phyloP scores from a whole-genome alignment of 768 basidiomycete genomes.

The Boletus bicolor region DNA sequence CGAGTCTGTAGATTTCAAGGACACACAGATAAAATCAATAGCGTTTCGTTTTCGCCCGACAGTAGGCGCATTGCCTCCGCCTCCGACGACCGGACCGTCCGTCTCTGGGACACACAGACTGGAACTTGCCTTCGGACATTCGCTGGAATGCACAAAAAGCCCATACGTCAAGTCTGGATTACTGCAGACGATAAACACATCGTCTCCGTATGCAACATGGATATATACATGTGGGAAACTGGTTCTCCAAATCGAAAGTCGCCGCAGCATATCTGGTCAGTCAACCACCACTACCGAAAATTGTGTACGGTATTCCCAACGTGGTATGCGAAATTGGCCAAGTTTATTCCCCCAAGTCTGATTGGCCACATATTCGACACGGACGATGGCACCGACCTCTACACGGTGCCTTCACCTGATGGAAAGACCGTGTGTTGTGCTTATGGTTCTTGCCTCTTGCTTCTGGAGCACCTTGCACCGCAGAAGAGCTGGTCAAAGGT shows the following conservation, averaged over 20 bases:
- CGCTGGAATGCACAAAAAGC: slow-evolving; percentile 13
- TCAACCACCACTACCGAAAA: slow-evolving; percentile 8
- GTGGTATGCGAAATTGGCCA: slow-evolving; percentile 15
- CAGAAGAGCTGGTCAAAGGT: slow-evolving; percentile 4
- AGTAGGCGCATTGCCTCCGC: slow-evolving; percentile 17
- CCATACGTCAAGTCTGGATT: slow-evolving; percentile 17
- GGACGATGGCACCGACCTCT: slow-evolving; percentile 9
- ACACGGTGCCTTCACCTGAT: slow-evolving; percentile 6
- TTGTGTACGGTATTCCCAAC: slow-evolving; percentile 5
- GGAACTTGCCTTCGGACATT: slow-evolving; percentile 17
- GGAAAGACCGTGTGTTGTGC: slow-evolving; percentile 5
- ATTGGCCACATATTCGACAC: slow-evolving; percentile 4
- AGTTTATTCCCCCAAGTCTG: slow-evolving; percentile 1
- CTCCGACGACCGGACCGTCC: slow-evolving; percentile 21
- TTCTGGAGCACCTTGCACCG: background rate
- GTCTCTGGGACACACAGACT: slow-evolving; percentile 24
- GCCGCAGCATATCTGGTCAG: slow-evolving; percentile 13
- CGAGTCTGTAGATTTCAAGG: slow-evolving; percentile 13
- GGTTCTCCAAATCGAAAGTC: slow-evolving; percentile 5
- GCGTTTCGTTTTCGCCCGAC: slow-evolving; percentile 23
- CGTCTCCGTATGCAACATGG: slow-evolving; percentile 13
- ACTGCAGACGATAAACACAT: slow-evolving; percentile 14
- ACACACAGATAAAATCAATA: slow-evolving; percentile 16
- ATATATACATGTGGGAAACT: slow-evolving; percentile 15
- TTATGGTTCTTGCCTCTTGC: background rate